Base-by-base conservation (phyloP, 1,139 yeast species). In the Lodderomyces parapsilosis region DNA sequence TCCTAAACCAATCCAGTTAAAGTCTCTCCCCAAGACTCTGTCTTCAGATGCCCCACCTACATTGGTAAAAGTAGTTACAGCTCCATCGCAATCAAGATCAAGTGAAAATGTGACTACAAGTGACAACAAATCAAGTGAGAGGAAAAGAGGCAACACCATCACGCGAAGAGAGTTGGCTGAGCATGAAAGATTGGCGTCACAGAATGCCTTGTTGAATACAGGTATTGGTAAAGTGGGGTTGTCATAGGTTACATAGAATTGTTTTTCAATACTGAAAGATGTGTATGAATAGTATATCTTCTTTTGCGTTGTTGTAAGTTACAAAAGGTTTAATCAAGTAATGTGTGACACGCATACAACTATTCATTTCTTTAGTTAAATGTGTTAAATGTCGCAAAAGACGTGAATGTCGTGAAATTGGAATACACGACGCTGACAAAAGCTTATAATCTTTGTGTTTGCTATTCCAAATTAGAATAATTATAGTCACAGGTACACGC, bases 151-250 rank as follows among this genome's bases (percentile, higher is more conserved):
- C 22, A 47, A 41, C 35, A 50, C 53, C 3, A 40, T 50, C 6
- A 43, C 46, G 20, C 36, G 42, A n/a, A 48, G 47, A 40, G 57
- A 54, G 31, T 43, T 55, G 27, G 48, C 47, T 17, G 58, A 55
- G 31, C 58, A 55, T 41, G 52, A 52, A 25, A 49, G 43, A 34
- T 46, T 55, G n/a, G 59, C 59, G 10, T 44, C 48, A n/a, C 49
- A 49, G 25, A 55, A 55, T 46, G 59, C 59, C 11, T 49, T 54
- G 19, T 41, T 54, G 30, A 55, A 55, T 40, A 43, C 57, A 8
- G 54, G 54, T 14, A 45, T 50, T 27, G 47, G 49, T 3, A 30
- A 30, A 30, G 33, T 30, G 6, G 33, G 33, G 11, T 30, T 30
- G n/a, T 30, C 7, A 10, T 30, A 15, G 18, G 31, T 6, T n/a